Conservation (phyloP, 441 rosid species). For the Euphorbia celastroides region DNA sequence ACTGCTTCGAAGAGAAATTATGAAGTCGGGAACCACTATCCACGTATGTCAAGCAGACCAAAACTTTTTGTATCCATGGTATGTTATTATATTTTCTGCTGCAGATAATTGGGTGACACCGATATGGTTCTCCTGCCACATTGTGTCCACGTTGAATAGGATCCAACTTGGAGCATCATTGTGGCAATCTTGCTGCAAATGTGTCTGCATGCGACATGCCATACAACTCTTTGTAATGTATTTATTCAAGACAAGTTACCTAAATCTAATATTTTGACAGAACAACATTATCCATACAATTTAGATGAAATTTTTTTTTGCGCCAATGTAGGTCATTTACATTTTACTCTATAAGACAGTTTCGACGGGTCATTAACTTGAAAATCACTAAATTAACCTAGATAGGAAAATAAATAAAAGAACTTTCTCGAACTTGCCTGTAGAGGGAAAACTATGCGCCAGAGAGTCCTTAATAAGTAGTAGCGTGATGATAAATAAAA, state of each 20-base stretch:
- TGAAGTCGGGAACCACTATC: neutral
- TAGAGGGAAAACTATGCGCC: conserved; percentile 82
- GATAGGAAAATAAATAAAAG: conserved; percentile 6
- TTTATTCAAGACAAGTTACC: neutral
- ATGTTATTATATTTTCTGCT: neutral
- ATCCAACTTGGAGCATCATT: neutral
- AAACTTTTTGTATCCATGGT: neutral
- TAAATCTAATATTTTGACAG: neutral
- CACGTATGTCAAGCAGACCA: neutral
- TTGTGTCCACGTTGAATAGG: neutral
- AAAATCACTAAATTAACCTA: neutral
- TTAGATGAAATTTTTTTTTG: neutral
- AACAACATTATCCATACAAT: neutral
- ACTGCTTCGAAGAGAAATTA: neutral
- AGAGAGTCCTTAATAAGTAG: conserved; percentile 82
- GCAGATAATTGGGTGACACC: neutral
- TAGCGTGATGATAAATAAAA: conserved; percentile 77
- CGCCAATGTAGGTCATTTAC: neutral
- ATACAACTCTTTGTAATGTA: neutral
- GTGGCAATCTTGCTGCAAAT: neutral
- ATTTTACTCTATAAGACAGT: neutral
- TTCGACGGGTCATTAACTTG: conserved; percentile 1
- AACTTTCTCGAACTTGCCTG: conserved; percentile 44
- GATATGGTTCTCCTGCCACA: neutral
- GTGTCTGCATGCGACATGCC: neutral